Conservation (phyloP, 768 basidiomycete genomes). For the Leccinum obscurum region DNA sequence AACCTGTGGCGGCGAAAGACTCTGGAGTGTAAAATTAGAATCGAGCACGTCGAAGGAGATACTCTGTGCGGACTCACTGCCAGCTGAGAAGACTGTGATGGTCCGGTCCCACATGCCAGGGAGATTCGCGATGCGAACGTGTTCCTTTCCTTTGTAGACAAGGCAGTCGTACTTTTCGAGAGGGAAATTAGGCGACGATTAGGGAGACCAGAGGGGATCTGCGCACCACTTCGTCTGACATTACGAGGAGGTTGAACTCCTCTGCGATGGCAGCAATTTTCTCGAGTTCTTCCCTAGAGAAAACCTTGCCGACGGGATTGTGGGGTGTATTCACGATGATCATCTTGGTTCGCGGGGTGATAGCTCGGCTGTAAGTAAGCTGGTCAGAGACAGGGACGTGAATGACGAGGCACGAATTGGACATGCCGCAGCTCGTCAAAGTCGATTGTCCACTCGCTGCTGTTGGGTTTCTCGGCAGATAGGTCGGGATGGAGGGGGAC, state of each 20-base stretch:
- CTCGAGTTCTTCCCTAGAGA: constrained; percentile 79
- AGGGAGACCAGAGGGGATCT: background rate
- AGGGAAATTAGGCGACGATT: background rate
- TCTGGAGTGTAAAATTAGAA: constrained; percentile 47
- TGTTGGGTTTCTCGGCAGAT: constrained; percentile 48
- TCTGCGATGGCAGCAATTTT: constrained; percentile 84
- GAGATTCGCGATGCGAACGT: constrained; percentile 89
- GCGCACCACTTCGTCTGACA: constrained; percentile 95
- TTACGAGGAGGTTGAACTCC: constrained; percentile 89
- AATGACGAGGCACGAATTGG: background rate
- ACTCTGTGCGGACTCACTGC: constrained; percentile 56
- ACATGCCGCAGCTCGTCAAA: constrained; percentile 80
- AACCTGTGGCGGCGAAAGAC: constrained; percentile 95
- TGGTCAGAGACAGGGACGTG: constrained; percentile 5
- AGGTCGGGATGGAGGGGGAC: constrained; percentile 93
- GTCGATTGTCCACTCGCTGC: constrained; percentile 86
- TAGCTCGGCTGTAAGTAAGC: constrained; percentile 55
- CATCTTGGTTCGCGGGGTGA: constrained; percentile 90
- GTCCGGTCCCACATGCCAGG: constrained; percentile 99
- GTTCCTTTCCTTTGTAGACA: constrained; percentile 84
- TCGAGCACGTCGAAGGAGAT: background rate
- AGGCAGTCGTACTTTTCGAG: constrained; percentile 83
- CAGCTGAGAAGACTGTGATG: constrained; percentile 93
- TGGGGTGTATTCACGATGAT: constrained; percentile 97
- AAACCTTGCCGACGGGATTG: constrained; percentile 98